Evolutionary conservation across 75 land plant species (phyloP).

Genomic region (Cryptomeria japonica): DNA sequence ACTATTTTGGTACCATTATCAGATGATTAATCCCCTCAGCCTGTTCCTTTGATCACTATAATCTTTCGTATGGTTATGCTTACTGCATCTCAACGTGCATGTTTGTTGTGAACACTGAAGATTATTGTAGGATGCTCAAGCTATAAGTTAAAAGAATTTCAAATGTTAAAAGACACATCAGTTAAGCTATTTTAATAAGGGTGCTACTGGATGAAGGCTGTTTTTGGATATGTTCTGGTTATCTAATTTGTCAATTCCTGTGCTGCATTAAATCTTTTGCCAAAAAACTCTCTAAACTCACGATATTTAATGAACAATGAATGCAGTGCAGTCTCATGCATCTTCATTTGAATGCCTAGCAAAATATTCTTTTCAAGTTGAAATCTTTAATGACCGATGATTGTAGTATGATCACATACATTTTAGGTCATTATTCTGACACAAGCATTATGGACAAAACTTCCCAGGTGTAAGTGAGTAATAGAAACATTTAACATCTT

Average conservation of each 20-base stretch:
- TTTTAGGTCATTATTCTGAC: neutral
- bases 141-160: neutral
- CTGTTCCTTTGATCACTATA: neutral
- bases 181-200: neutral
- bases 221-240: too few relatives aligned
- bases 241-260: neutral
- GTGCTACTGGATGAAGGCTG: neutral
- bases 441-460: neutral
- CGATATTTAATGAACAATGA: neutral
- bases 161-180: neutral
- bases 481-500: neutral
- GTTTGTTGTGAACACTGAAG: neutral
- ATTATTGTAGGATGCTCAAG: neutral
- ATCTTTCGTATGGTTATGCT: neutral
- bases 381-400: neutral
- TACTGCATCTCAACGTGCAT: neutral
- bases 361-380: neutral
- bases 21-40: neutral
- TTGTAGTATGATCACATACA: neutral
- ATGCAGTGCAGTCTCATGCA: neutral
- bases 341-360: neutral
- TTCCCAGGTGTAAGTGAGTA: neutral
- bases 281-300: neutral
- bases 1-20: neutral
- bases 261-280: neutral